These are phyloP conservation scores for Spiromastix sp. DNA, from an alignment of 2,329 filamentous ascomycete species.

Conservation along the genomic window DNA sequence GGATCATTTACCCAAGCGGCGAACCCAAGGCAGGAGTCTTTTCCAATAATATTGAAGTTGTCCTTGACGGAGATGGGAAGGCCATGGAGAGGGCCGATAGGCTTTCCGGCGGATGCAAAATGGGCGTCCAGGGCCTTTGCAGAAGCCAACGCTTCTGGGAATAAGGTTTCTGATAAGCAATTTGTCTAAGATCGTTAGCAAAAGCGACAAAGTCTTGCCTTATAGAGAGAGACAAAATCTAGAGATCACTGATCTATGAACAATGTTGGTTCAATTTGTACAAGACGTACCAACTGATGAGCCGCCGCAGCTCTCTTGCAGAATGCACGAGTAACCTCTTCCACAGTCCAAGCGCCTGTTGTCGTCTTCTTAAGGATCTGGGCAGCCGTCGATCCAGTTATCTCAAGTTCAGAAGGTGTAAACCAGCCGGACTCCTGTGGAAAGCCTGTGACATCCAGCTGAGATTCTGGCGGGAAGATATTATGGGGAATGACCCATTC, in stretches of 20 bases:
- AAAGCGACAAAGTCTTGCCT: no score
- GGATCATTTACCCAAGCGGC: slow-evolving; percentile 21
- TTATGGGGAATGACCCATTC: slow-evolving; percentile 27
- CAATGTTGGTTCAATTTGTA: not conserved
- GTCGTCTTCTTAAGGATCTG: slow-evolving; percentile 10
- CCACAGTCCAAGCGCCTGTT: slow-evolving; percentile 12
- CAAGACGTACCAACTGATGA: slow-evolving; percentile 19
- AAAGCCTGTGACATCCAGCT: slow-evolving; percentile 10
- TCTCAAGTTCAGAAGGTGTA: slow-evolving; percentile 9
- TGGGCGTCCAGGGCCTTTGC: slow-evolving; percentile 26
- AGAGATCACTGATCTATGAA: no score
- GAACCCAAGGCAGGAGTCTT: slow-evolving; percentile 13
- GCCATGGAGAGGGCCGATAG: slow-evolving; percentile 31
- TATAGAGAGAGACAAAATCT: no score
- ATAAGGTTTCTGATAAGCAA: slow-evolving; percentile 49
- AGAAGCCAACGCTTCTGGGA: slow-evolving; percentile 31
- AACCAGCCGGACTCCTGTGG: slow-evolving; percentile 12
- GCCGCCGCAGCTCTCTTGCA: slow-evolving; percentile 30
- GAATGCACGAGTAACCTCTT: slow-evolving; percentile 21
- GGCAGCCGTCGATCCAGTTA: slow-evolving; percentile 8
- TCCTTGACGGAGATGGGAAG: slow-evolving; percentile 34
- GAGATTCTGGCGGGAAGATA: slow-evolving; percentile 9
- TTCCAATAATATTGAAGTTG: slow-evolving; percentile 24
- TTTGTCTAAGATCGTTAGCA: slow-evolving; percentile 38
- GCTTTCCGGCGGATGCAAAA: slow-evolving; percentile 29